Percentiles rank a stretch among this genome's conserved stretches.
Conservation (phyloP, 768 basidiomycete genomes). For the Xerocomellus intermedius region DNA sequence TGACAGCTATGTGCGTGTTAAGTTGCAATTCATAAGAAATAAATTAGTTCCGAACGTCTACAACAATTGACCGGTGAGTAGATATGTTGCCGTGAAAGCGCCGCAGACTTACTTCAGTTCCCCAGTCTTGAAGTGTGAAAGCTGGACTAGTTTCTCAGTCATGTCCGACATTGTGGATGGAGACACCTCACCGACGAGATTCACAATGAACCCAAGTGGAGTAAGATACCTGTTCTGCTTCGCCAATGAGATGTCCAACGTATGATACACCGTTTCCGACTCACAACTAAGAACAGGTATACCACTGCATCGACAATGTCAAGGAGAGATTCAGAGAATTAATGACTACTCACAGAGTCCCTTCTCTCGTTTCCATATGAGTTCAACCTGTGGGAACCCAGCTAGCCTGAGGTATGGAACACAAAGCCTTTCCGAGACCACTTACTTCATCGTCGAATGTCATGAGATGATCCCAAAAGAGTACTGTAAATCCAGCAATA, state of each 20-base stretch:
- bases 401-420: background rate
- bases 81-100: background rate
- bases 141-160: constrained; percentile 9
- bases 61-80: background rate
- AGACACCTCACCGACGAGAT: constrained; percentile 37
- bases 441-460: constrained; percentile 39
- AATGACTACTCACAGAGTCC: constrained; percentile 29
- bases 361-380: constrained; percentile 39
- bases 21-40: background rate
- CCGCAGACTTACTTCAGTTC: constrained; percentile 5
- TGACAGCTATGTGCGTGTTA: constrained; percentile 35
- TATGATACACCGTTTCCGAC: constrained; percentile 1
- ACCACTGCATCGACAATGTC: constrained; percentile 22
- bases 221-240: constrained; percentile 62
- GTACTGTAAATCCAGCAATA: constrained; percentile 47
- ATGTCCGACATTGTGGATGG: background rate
- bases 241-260: background rate
- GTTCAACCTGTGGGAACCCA: constrained; percentile 29
- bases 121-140: constrained; percentile 16
- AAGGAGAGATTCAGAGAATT: background rate
- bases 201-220: constrained; percentile 60
- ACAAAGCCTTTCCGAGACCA: background rate
- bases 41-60: constrained; percentile 11
- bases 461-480: constrained; percentile 48
- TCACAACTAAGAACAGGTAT: constrained; percentile 39